phyloP scores from a whole-genome alignment of 1,139 yeast genomes.

The Blastobotrys niveus region DNA sequence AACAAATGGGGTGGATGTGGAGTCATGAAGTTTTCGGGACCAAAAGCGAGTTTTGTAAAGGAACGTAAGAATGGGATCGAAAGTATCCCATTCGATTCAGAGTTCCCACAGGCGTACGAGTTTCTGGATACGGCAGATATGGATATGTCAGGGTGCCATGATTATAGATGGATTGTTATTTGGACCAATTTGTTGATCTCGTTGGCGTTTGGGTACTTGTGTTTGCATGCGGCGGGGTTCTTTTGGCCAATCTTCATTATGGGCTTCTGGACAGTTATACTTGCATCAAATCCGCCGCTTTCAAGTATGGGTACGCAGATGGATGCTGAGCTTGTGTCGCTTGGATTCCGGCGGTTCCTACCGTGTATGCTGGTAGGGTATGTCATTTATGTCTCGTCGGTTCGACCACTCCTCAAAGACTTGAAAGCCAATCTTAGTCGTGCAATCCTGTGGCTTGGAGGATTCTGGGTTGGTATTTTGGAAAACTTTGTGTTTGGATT shows the following conservation, averaged over 20 bases:
- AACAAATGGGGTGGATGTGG: conserved; percentile 81
- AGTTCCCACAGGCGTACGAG: conserved; percentile 68
- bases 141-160: conserved; percentile 49
- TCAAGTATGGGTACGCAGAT: conserved; percentile 46
- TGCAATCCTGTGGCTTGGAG: conserved; percentile 64
- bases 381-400: conserved; percentile 62
- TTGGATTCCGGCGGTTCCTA: conserved; percentile 66
- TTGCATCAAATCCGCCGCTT: conserved; percentile 81
- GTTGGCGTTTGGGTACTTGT: conserved; percentile 53
- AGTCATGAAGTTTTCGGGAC: conserved; percentile 52
- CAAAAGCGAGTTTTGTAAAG: conserved; percentile 40
- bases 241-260: conserved; percentile 58
- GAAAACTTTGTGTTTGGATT: conserved; percentile 86
- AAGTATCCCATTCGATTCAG: conserved; percentile 60
- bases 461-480: conserved; percentile 79
- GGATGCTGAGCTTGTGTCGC: conserved; percentile 53
- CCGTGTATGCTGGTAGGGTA: conserved; percentile 70
- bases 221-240: conserved; percentile 48
- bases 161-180: conserved; percentile 58
- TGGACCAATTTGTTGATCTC: conserved; percentile 50
- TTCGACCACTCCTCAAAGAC: conserved; percentile 32
- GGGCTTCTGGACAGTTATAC: conserved; percentile 83
- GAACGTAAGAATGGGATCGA: conserved; percentile 41
- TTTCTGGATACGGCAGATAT: conserved; percentile 41
- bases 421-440: conserved; percentile 43